Conservation (phyloP, 768 basidiomycete species). For the Boletus pseudopeckii region DNA sequence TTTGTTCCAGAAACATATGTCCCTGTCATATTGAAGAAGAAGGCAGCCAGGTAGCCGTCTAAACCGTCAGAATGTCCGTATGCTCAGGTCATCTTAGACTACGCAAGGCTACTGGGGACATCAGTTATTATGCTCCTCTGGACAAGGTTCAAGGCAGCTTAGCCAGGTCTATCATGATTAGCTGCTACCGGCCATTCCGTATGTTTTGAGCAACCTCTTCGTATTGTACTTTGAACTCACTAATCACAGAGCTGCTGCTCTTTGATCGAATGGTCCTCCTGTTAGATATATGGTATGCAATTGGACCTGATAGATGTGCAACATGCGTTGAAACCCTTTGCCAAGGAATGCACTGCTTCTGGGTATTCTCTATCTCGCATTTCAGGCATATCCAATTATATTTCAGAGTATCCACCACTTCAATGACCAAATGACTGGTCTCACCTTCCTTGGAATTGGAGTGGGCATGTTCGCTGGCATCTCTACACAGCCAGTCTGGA, state of each 20-base stretch:
- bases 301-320: neutral
- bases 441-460: conserved; percentile 51
- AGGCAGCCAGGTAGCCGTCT: conserved; percentile 48
- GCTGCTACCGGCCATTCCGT: conserved; percentile 74
- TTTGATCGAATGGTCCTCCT: conserved; percentile 76
- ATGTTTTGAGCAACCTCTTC: conserved; percentile 22
- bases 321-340: neutral
- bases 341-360: conserved; percentile 39
- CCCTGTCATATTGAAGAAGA: conserved; percentile 56
- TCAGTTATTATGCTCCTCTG: conserved; percentile 53
- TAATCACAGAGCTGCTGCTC: conserved; percentile 49
- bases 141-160: conserved; percentile 51
- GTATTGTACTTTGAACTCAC: neutral
- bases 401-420: conserved; percentile 48
- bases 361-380: conserved; percentile 46
- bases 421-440: conserved; percentile 47
- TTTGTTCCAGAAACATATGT: conserved; percentile 71
- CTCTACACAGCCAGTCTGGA: conserved; percentile 46
- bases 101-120: conserved; percentile 53
- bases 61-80: neutral
- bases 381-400: conserved; percentile 58
- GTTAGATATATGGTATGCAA: conserved; percentile 61
- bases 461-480: conserved; percentile 42
- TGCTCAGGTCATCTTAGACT: conserved; percentile 30
- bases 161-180: conserved; percentile 45